A percentile compares a stretch with the other conserved stretches of the same genome.
These are phyloP conservation scores for Glycyrrhiza uralensis DNA, from an alignment of 306 rosid species.

Conservation along the genomic window DNA sequence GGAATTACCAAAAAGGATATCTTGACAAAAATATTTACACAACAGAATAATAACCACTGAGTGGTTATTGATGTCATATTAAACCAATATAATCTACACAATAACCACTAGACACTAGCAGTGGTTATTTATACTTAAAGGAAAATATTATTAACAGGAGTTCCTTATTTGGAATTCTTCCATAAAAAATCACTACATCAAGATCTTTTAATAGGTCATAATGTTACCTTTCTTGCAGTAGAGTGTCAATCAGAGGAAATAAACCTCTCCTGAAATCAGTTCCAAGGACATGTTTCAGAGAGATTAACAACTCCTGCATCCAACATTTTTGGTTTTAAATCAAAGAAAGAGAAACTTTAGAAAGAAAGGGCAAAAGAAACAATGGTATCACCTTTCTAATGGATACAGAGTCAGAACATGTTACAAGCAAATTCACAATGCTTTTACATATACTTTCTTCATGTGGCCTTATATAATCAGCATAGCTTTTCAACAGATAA, in stretches of 20 bases:
- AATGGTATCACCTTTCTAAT: conserved; percentile 73
- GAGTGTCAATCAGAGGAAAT: conserved; percentile 94
- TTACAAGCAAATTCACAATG: conserved; percentile 95
- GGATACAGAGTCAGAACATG: conserved; percentile 98
- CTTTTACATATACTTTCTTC: conserved; percentile 99
- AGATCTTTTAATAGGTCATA: conserved; percentile 17
- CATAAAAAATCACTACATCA: not conserved
- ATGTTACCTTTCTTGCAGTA: conserved; percentile 87
- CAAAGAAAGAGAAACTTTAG: conserved; percentile 3
- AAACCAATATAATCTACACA: not conserved
- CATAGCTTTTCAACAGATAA: conserved; percentile 88
- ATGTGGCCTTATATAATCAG: conserved; percentile 94
- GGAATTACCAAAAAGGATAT: not conserved
- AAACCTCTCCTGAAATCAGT: conserved; percentile 97
- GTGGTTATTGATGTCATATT: not conserved
- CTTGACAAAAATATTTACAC: not conserved
- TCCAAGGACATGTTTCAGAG: conserved; percentile 98
- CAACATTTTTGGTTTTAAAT: conserved; percentile 27
- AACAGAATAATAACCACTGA: not conserved
- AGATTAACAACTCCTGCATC: conserved; percentile 87
- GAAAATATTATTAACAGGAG: not conserved
- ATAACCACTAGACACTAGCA: not conserved
- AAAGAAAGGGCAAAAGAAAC: conserved; percentile 7
- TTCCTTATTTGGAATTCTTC: not conserved
- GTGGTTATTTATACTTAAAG: not conserved